A percentile compares a stretch with the other conserved stretches of the same genome.
Evolutionary conservation across 352 stramenopile species (phyloP).

Genomic region (Globisporangium viniferum): DNA sequence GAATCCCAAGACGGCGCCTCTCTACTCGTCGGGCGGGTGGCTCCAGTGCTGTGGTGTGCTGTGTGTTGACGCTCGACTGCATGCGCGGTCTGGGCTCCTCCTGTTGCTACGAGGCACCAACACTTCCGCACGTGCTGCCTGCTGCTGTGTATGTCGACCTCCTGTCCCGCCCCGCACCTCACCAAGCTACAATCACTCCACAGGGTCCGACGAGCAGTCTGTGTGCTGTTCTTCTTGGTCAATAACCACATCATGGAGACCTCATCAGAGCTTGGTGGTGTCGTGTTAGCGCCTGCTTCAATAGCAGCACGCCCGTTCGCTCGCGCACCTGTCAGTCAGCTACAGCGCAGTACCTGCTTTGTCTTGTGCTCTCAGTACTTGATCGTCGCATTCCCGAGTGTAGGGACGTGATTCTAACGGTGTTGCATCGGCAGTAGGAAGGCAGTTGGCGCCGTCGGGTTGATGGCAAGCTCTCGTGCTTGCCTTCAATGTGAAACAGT

Average conservation of each 20-base stretch:
- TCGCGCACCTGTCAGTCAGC: too few relatives aligned
- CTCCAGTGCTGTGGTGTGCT: background rate
- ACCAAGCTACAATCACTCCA: background rate
- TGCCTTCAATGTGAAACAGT: background rate
- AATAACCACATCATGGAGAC: too few relatives aligned
- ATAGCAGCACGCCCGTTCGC: too few relatives aligned
- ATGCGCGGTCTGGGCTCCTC: background rate
- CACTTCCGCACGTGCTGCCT: background rate
- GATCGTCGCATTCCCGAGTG: background rate
- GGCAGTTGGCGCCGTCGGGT: background rate
- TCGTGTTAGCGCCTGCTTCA: too few relatives aligned
- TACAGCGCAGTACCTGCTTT: too few relatives aligned
- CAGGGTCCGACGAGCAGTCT: background rate
- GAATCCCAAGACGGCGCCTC: background rate
- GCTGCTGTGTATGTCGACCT: background rate
- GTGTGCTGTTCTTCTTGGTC: too few relatives aligned
- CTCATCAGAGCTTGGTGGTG: too few relatives aligned
- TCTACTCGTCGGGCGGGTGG: background rate
- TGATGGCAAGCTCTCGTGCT: background rate
- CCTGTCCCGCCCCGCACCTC: background rate
- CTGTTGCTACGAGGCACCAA: background rate
- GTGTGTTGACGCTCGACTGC: background rate
- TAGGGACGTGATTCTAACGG: background rate
- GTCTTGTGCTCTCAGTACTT: background rate
- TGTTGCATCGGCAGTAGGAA: background rate